Evolutionary conservation across 2,329 filamentous ascomycete genomes (phyloP).

Genomic region (Calonectria fujianensis): DNA sequence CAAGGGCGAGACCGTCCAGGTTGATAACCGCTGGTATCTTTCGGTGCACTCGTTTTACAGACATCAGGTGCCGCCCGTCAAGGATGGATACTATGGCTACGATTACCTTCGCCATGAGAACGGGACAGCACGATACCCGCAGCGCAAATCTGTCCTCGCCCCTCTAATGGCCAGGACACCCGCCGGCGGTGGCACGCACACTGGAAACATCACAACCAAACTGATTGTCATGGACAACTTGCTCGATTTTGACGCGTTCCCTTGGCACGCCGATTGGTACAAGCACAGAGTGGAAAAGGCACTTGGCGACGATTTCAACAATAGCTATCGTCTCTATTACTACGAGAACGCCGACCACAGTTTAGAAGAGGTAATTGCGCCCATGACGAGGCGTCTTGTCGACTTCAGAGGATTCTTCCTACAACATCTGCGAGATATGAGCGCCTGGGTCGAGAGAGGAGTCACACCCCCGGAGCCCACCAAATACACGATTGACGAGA

Average conservation of each 20-base stretch:
- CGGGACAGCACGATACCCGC: constrained; percentile 40
- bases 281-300: constrained; percentile 40
- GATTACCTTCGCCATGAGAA: constrained; percentile 40
- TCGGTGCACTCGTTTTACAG: constrained; percentile 41
- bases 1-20: constrained; percentile 22
- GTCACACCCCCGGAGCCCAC: neutral
- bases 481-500: neutral
- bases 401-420: neutral
- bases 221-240: constrained; percentile 49
- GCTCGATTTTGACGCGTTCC: constrained; percentile 47
- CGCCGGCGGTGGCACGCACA: constrained; percentile 35
- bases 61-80: constrained; percentile 39
- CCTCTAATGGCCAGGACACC: neutral
- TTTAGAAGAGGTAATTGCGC: constrained; percentile 8
- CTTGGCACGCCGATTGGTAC: constrained; percentile 53
- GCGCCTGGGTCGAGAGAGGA: constrained; percentile 21
- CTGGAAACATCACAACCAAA: constrained; percentile 46
- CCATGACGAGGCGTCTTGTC: neutral
- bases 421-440: constrained; percentile 14
- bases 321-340: constrained; percentile 47
- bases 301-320: constrained; percentile 37
- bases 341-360: constrained; percentile 47
- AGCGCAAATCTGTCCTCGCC: constrained; percentile 30
- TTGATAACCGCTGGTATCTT: constrained; percentile 42
- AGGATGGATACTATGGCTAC: constrained; percentile 43